Percentiles rank a stretch among this genome's conserved stretches.
Evolutionary conservation across 352 stramenopile genomes (phyloP).

Genomic region (Paralagenidium karlingii): DNA sequence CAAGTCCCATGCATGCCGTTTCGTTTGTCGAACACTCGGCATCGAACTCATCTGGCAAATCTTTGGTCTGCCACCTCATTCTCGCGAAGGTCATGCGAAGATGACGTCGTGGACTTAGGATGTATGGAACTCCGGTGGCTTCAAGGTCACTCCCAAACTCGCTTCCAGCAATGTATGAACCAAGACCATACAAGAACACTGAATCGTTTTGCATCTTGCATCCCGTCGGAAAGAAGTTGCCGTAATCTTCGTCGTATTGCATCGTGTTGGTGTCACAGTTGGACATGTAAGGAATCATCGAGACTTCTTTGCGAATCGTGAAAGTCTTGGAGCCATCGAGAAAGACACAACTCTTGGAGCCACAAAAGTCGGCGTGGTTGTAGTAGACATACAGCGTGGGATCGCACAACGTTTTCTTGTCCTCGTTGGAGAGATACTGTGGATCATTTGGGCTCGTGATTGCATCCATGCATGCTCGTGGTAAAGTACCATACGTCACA

Average conservation of each 20-base stretch:
- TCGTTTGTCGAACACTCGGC: conserved; percentile 17
- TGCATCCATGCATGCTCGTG: too few species aligned
- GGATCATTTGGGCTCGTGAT: conserved; percentile 3
- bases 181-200: conserved; percentile 5
- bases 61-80: conserved; percentile 16
- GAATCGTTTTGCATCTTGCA: conserved; percentile 1
- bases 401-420: too few species aligned
- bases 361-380: background rate
- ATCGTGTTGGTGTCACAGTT: conserved; percentile 3
- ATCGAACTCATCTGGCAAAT: conserved; percentile 15
- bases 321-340: conserved; percentile 1
- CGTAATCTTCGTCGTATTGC: conserved; percentile 3
- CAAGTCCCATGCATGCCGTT: conserved; percentile 20
- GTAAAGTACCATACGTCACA: conserved; percentile 3
- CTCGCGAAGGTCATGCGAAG: conserved; percentile 27
- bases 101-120: conserved; percentile 18
- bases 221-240: conserved; percentile 1
- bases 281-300: conserved; percentile 4
- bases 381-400: too few species aligned
- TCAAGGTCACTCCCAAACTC: conserved; percentile 10
- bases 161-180: conserved; percentile 9
- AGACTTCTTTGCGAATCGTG: conserved; percentile 4
- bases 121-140: conserved; percentile 12
- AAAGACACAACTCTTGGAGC: conserved; percentile 4
- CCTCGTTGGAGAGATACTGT: background rate